These are phyloP conservation scores for Neurospora sp. DNA, from an alignment of 495 filamentous ascomycete genomes.

Conservation along the genomic window DNA sequence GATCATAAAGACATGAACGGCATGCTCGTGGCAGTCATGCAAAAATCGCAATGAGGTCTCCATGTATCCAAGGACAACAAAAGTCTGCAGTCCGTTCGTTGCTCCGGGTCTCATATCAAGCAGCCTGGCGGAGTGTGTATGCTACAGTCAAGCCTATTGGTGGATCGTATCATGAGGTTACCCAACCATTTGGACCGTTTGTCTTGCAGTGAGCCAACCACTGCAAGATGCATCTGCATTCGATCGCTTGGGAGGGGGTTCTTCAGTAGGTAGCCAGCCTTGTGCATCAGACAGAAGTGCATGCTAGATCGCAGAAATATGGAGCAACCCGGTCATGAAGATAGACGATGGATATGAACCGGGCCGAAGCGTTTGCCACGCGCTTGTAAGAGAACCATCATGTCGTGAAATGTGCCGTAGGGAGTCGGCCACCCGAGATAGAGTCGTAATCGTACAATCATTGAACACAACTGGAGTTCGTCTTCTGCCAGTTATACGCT, in stretches of 20 bases:
- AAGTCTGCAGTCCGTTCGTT: background rate
- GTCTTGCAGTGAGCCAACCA: background rate
- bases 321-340: background rate
- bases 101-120: background rate
- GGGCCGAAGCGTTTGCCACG: background rate
- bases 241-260: background rate
- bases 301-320: background rate
- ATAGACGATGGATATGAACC: background rate
- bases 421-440: background rate
- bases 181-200: background rate
- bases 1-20: background rate
- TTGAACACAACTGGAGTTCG: background rate
- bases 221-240: background rate
- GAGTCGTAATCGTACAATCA: constrained; percentile 6
- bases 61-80: background rate
- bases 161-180: background rate
- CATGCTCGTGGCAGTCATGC: background rate
- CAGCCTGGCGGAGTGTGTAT: background rate
- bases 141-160: background rate
- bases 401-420: constrained; percentile 1
- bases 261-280: background rate
- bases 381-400: background rate
- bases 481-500: background rate
- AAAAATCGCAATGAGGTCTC: background rate
- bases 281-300: background rate